Conservation (phyloP, 2,329 filamentous ascomycete genomes). For the Epichloe scottii region DNA sequence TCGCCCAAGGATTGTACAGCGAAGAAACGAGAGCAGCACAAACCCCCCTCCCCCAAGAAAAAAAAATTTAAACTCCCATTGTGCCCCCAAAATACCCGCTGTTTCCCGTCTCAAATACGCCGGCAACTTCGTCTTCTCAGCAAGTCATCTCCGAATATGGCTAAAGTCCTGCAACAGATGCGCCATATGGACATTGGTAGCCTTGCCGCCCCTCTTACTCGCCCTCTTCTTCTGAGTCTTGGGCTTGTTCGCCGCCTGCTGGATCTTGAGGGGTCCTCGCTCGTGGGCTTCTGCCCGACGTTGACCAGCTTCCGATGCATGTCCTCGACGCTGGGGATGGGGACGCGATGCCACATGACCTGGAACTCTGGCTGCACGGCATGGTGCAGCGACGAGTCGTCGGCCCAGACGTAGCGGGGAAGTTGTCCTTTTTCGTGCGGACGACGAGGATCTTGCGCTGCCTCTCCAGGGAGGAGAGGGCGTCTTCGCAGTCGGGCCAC, state of each 20-base stretch:
- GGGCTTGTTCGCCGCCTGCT: conserved; percentile 36
- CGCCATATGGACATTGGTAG: conserved; percentile 79
- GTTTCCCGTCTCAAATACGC: no score
- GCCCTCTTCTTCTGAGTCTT: conserved; percentile 64
- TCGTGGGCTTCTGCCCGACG: conserved; percentile 73
- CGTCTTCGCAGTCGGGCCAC: conserved; percentile 73
- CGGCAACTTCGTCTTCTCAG: not conserved
- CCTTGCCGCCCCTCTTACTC: conserved; percentile 59
- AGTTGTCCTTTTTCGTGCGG: conserved; percentile 83
- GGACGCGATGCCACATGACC: conserved; percentile 68
- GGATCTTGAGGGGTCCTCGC: conserved; percentile 51
- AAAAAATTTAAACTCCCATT: no score
- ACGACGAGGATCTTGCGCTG: conserved; percentile 74
- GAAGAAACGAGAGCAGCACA: no score
- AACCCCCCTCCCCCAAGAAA: no score
- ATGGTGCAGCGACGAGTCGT: conserved; percentile 68
- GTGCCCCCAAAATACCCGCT: no score
- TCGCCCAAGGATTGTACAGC: no score
- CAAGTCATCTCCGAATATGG: conserved; percentile 28
- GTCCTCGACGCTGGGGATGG: conserved; percentile 62
- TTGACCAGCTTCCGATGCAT: conserved; percentile 65
- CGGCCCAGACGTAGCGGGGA: conserved; percentile 80
- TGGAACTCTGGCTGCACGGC: conserved; percentile 73
- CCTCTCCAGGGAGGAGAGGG: conserved; percentile 64
- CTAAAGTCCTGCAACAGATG: conserved; percentile 66